phyloP scores from a whole-genome alignment of 73 alveolate species.

The Paramecium sexaurelia region DNA sequence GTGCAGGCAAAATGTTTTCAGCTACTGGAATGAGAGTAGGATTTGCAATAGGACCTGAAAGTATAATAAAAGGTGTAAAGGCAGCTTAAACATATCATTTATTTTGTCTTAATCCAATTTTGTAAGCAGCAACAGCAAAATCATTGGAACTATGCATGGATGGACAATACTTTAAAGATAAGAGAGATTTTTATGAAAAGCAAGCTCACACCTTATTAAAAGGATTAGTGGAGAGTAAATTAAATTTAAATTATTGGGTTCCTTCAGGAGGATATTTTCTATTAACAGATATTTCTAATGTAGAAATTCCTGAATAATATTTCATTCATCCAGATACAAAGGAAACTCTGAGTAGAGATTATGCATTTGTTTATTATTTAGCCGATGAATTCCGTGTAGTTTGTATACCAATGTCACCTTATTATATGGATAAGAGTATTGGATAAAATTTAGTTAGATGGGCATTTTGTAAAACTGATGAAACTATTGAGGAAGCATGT shows the following conservation, averaged over 20 bases:
- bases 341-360: conserved; percentile 68
- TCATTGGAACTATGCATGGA: conserved; percentile 19
- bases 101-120: conserved; percentile 65
- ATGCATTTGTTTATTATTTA: conserved; percentile 74
- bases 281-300: conserved; percentile 67
- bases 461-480: conserved; percentile 71
- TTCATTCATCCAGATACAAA: conserved; percentile 48
- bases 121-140: conserved; percentile 64
- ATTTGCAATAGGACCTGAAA: conserved; percentile 87
- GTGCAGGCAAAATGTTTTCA: conserved; percentile 87
- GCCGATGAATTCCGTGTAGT: conserved; percentile 70
- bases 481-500: background rate
- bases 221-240: conserved; percentile 55
- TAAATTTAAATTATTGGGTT: conserved; percentile 60
- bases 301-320: conserved; percentile 74
- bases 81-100: conserved; percentile 59
- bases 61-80: conserved; percentile 67
- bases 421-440: conserved; percentile 50
- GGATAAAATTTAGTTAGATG: conserved; percentile 68
- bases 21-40: conserved; percentile 94
- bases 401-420: conserved; percentile 70
- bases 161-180: conserved; percentile 2
- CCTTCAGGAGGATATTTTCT: conserved; percentile 82
- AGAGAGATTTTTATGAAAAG: conserved; percentile 55
- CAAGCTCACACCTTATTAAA: conserved; percentile 65